phyloP scores from a whole-genome alignment of 805 yeast species.

The Babjeviella inositovora region DNA sequence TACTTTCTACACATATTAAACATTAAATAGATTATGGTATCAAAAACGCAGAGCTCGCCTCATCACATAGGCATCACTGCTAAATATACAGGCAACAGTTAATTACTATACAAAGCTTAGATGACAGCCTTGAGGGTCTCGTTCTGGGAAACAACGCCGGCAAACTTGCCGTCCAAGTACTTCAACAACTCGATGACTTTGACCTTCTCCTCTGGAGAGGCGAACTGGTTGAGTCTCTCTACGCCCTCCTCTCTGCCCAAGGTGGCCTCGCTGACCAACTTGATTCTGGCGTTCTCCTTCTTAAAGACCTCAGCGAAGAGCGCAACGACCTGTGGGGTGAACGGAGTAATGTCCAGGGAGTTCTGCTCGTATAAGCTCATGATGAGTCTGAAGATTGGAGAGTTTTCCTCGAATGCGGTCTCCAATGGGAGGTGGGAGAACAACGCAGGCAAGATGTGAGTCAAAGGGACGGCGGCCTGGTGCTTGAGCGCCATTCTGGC shows the following conservation, averaged over 20 bases:
- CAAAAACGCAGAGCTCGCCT: too few relatives aligned
- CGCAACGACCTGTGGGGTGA: conserved; percentile 48
- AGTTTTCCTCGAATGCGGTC: conserved; percentile 84
- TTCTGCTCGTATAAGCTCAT: conserved; percentile 53
- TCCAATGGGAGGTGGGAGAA: conserved; percentile 71
- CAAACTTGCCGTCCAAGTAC: conserved; percentile 47
- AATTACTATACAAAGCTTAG: conserved; percentile 7
- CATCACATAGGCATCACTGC: too few relatives aligned
- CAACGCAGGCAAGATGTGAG: conserved; percentile 59
- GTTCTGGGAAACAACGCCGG: conserved; percentile 44
- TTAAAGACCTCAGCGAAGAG: conserved; percentile 56
- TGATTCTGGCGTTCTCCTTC: conserved; percentile 62
- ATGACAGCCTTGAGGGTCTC: conserved; percentile 27
- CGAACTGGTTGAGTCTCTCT: conserved; percentile 69
- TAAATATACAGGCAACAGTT: too few relatives aligned
- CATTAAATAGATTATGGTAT: too few relatives aligned
- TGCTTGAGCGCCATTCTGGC: conserved; percentile 77
- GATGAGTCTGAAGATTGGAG: conserved; percentile 73
- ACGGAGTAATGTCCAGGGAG: conserved; percentile 32
- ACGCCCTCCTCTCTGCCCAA: conserved; percentile 76
- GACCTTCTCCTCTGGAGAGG: conserved; percentile 43
- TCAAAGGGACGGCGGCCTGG: conserved; percentile 58
- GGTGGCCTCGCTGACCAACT: conserved; percentile 56
- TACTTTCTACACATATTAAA: too few relatives aligned
- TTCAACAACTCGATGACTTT: conserved; percentile 59